phyloP scores from a whole-genome alignment of 2,329 filamentous ascomycete species.

The Aspergillus chevalieri region DNA sequence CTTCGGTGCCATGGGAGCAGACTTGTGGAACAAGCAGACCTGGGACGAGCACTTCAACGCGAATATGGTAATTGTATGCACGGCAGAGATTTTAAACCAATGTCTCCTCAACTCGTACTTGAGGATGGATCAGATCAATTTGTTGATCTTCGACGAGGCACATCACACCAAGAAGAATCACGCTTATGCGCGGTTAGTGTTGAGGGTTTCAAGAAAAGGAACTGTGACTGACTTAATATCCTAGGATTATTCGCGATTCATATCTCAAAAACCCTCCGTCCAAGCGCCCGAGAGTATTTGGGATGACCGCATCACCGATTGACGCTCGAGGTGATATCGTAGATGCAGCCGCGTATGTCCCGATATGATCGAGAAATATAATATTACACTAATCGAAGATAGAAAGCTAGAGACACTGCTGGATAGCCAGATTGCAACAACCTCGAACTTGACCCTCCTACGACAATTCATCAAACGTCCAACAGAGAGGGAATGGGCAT shows the following conservation, averaged over 20 bases:
- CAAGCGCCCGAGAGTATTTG: conserved; percentile 70
- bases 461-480: conserved; percentile 55
- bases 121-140: conserved; percentile 73
- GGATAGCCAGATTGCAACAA: conserved; percentile 77
- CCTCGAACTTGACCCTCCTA: conserved; percentile 54
- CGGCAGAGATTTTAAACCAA: conserved; percentile 75
- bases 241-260: conserved; percentile 75
- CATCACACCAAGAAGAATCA: conserved; percentile 95
- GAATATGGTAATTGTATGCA: conserved; percentile 85
- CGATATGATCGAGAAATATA: not conserved
- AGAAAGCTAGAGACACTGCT: conserved; percentile 69
- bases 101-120: conserved; percentile 75
- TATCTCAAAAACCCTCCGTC: conserved; percentile 53
- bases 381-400: conserved; percentile 5
- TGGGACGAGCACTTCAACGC: conserved; percentile 55
- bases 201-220: not conserved
- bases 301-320: conserved; percentile 95
- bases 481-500: conserved; percentile 52
- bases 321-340: conserved; percentile 71
- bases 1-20: conserved; percentile 62
- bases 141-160: conserved; percentile 92
- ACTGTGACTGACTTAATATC: conserved; percentile 1
- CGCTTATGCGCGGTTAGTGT: conserved; percentile 62
- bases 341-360: conserved; percentile 53
- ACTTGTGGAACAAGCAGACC: conserved; percentile 55